A percentile compares a stretch with the other conserved stretches of the same genome.
Evolutionary conservation across 1,284 basidiomycete genomes (phyloP).

Genomic region (Wolfiporia cocos): DNA sequence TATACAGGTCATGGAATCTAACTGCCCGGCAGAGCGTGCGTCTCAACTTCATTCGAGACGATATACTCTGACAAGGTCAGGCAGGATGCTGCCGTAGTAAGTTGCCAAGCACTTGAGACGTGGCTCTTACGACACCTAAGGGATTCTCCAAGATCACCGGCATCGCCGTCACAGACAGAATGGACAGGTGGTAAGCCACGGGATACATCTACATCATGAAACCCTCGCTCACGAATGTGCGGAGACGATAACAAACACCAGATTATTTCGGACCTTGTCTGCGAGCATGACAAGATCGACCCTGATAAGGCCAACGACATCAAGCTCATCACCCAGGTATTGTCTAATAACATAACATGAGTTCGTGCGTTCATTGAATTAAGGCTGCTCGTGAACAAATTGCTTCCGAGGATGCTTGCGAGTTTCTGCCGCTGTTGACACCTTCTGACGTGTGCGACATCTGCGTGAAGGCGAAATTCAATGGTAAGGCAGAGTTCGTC

Average conservation of each 20-base stretch:
- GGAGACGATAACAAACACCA: too few relatives aligned
- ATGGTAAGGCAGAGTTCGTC: constrained; percentile 36
- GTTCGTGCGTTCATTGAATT: not conserved
- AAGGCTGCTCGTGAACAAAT: constrained; percentile 50
- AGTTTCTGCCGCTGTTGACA: constrained; percentile 40
- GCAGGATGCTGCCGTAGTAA: not conserved
- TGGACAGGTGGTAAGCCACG: too few relatives aligned
- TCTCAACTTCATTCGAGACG: not conserved
- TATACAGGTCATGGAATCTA: constrained; percentile 62
- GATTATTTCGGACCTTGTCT: constrained; percentile 46
- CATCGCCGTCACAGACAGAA: too few relatives aligned
- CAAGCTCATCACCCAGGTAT: constrained; percentile 58
- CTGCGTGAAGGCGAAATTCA: constrained; percentile 56
- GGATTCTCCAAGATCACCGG: too few relatives aligned
- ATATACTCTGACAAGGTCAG: not conserved
- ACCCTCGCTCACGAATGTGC: too few relatives aligned
- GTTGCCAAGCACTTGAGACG: not conserved
- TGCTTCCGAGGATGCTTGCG: constrained; percentile 35
- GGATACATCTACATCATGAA: too few relatives aligned
- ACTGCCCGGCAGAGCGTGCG: constrained; percentile 41
- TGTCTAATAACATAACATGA: not conserved
- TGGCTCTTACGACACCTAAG: not conserved
- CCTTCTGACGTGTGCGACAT: constrained; percentile 50
- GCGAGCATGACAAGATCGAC: constrained; percentile 52
- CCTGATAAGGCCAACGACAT: constrained; percentile 51